Evolutionary conservation across 1,284 basidiomycete genomes (phyloP), one percentile per base, ranked within the genome.

Genomic region (Naganishia cerealis): DNA sequence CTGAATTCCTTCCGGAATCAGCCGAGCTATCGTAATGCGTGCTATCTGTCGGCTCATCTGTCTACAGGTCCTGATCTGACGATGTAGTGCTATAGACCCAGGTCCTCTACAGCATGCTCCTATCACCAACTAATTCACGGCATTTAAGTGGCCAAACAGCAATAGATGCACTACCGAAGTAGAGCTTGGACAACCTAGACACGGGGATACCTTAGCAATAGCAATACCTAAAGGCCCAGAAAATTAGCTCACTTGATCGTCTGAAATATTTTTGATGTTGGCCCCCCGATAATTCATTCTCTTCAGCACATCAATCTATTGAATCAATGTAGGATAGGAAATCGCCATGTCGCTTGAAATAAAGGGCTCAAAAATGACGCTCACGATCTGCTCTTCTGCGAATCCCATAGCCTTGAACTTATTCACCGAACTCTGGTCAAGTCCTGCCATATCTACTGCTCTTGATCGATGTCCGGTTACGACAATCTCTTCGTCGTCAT

Each of bases 271-370:
- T 24, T 74, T 75, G 36, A 77, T 73, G 63, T 80, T 80, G 72
- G 79, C 78, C 10, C 81, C 94, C 21, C 94, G 87, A 81, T 98
- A 99, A 81, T 99, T 97, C 78, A 96, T 79, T 73, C 89, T 85
- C 74, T 90, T 87, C 71, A 97, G 84, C 12, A 90, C 89, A 72
- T 94, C 89, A 71, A 94, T 92, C 91, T 92, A 72, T 50, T 42
- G 33, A 43, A 2, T 10, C 9, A 36, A 29, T 26, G n/a, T 12
- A n/a, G 57, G 55, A 24, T 38, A 43, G 48, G 18, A 15, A 2
- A 10, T 18, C 75, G 73, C 72, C 57, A 59, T 3, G 53, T 42
- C 36, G 40, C n/a, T 61, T 46, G 13, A 40, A 8, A 26, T 12
- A 46, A 12, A 1, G 40, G 26, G 24, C 38, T 36, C 18, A 43